A percentile compares a stretch with the other conserved stretches of the same genome.
Evolutionary conservation across 371 early-diverging fungal species (phyloP).

Genomic region (Apophysomyces elegans): DNA sequence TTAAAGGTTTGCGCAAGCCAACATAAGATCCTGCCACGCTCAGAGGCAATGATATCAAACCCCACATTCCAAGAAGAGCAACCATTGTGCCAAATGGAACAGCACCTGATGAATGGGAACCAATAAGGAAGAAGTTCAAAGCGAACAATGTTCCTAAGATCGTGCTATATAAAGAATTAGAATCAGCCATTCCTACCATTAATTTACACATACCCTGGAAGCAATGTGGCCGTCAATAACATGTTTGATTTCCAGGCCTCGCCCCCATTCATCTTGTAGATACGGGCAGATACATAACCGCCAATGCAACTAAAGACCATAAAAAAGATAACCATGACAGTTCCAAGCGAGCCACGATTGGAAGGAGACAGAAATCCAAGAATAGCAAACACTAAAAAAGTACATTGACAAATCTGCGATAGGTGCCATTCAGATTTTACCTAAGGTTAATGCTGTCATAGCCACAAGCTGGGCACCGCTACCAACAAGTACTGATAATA

Average conservation of each 20-base stretch:
- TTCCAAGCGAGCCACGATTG: slow-evolving; percentile 90
- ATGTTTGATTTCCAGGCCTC: slow-evolving; percentile 86
- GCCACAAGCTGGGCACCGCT: slow-evolving; percentile 89
- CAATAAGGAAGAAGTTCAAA: slow-evolving; percentile 91
- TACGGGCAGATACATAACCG: slow-evolving; percentile 87
- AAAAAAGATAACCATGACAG: slow-evolving; percentile 89
- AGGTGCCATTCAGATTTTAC: slow-evolving; percentile 24
- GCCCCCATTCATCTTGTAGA: slow-evolving; percentile 95
- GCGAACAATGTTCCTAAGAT: slow-evolving; percentile 73
- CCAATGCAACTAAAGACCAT: slow-evolving; percentile 85
- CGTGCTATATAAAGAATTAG: slow-evolving; percentile 39
- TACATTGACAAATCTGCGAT: neutral
- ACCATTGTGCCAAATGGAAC: slow-evolving; percentile 93
- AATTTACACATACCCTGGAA: slow-evolving; percentile 71
- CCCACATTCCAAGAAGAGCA: slow-evolving; percentile 86
- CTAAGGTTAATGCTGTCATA: slow-evolving; percentile 80
- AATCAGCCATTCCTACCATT: neutral
- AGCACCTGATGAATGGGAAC: slow-evolving; percentile 87
- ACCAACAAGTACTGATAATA: slow-evolving; percentile 88
- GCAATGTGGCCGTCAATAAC: slow-evolving; percentile 79
- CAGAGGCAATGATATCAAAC: slow-evolving; percentile 85
- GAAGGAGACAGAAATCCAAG: slow-evolving; percentile 97
- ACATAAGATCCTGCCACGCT: slow-evolving; percentile 91
- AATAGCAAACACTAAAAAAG: slow-evolving; percentile 80
- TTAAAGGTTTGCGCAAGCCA: slow-evolving; percentile 85